These are phyloP conservation scores for Cytospora leucostoma DNA, from an alignment of 2,329 filamentous ascomycete species.

Conservation along the genomic window DNA sequence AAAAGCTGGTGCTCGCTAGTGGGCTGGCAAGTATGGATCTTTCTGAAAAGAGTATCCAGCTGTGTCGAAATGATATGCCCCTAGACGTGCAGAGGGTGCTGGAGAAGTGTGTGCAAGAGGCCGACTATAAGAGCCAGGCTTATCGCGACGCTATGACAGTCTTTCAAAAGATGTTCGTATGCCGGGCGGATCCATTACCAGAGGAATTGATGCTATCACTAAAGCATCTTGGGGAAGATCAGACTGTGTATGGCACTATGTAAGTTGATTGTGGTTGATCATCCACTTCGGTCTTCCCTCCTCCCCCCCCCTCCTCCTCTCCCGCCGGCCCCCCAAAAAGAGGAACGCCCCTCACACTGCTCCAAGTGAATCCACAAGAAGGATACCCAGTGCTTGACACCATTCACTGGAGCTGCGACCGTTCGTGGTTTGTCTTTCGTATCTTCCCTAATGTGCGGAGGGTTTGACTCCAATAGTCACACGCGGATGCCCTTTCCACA, in stretches of 20 bases:
- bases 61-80: slow-evolving; percentile 13
- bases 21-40: slow-evolving; percentile 36
- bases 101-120: slow-evolving; percentile 15
- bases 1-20: slow-evolving; percentile 34
- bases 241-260: slow-evolving; percentile 21
- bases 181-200: slow-evolving; percentile 17
- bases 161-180: slow-evolving; percentile 20
- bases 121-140: slow-evolving; percentile 11
- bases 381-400: slow-evolving; percentile 8
- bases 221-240: slow-evolving; percentile 13
- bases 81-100: slow-evolving; percentile 12
- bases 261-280: slow-evolving; percentile 17
- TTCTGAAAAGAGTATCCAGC: slow-evolving; percentile 9
- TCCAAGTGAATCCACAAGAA: neutral
- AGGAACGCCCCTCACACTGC: neutral
- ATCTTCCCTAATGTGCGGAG: slow-evolving; percentile 10
- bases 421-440: slow-evolving; percentile 2
- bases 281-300: slow-evolving; percentile 3
- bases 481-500: slow-evolving; percentile 4
- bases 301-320: neutral
- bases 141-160: slow-evolving; percentile 14
- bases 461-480: neutral
- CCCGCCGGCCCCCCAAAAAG: neutral
- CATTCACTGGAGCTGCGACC: slow-evolving; percentile 6
- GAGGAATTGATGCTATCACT: slow-evolving; percentile 19